phyloP scores from a whole-genome alignment of 2,329 filamentous ascomycete genomes.

The Xylariaceae sp. region DNA sequence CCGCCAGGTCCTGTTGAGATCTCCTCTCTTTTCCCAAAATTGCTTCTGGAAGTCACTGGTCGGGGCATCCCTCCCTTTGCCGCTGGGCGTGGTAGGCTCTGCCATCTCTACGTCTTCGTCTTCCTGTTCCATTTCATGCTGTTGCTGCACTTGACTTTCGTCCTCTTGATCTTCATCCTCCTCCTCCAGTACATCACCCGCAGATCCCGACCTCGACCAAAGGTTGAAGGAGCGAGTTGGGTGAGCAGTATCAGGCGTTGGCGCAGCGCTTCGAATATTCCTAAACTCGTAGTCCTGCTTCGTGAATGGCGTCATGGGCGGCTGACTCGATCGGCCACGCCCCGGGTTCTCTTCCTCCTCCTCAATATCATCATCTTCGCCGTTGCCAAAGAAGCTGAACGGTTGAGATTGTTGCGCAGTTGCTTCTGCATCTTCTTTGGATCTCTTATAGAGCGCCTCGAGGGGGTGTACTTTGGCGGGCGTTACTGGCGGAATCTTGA shows the following conservation, averaged over 20 bases:
- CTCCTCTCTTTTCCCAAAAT: conserved; percentile 64
- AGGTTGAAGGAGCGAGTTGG: conserved; percentile 61
- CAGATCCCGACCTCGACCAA: conserved; percentile 37
- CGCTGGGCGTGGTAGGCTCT: neutral
- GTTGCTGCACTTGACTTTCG: conserved; percentile 25
- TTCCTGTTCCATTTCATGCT: conserved; percentile 34
- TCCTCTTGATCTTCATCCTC: conserved; percentile 27
- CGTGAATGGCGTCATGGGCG: conserved; percentile 79
- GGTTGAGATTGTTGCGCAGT: conserved; percentile 36
- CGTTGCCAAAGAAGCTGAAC: conserved; percentile 74
- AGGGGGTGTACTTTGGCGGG: conserved; percentile 72
- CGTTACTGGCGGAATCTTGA: conserved; percentile 48
- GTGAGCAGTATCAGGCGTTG: conserved; percentile 89
- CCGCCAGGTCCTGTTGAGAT: conserved; percentile 64
- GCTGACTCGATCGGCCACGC: conserved; percentile 21
- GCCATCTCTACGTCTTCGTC: conserved; percentile 16
- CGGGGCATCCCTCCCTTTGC: conserved; percentile 7
- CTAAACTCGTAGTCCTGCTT: conserved; percentile 73
- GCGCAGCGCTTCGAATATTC: conserved; percentile 78
- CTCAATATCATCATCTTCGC: conserved; percentile 42
- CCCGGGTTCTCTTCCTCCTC: conserved; percentile 23
- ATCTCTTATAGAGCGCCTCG: conserved; percentile 84
- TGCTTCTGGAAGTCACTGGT: conserved; percentile 57
- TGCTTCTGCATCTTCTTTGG: conserved; percentile 32
- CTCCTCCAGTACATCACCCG: conserved; percentile 31